Evolutionary conservation across 225 moss, liverwort and hornwort species (phyloP).

Genomic region (Sphagnum tenellum): DNA sequence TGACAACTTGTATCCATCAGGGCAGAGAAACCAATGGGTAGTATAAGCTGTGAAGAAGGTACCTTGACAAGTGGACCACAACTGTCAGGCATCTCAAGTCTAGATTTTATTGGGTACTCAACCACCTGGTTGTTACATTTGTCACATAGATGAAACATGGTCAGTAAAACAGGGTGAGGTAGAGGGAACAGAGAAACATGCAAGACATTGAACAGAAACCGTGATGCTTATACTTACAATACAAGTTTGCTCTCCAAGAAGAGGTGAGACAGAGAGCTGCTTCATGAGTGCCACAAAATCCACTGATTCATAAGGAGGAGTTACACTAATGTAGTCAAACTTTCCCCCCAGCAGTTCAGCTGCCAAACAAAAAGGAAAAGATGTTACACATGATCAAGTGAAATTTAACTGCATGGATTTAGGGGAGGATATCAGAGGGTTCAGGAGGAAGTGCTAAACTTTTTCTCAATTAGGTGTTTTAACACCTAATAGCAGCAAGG

Average conservation of each 20-base stretch:
- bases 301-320: constrained; percentile 97
- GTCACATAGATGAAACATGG: too few species aligned
- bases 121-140: constrained; percentile 34
- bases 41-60: neutral
- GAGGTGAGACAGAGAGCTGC: constrained; percentile 59
- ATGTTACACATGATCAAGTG: too few species aligned
- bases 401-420: too few species aligned
- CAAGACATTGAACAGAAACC: neutral
- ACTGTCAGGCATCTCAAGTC: constrained; percentile 71
- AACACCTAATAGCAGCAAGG: too few species aligned
- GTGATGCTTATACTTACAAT: constrained; percentile 45
- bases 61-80: constrained; percentile 79
- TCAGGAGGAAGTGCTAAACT: too few species aligned
- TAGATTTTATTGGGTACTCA: constrained; percentile 82
- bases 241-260: constrained; percentile 56
- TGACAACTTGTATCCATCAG: too few species aligned
- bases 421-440: too few species aligned
- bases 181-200: neutral
- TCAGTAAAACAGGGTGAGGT: neutral
- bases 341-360: constrained; percentile 59
- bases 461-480: too few species aligned
- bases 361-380: constrained; percentile 13
- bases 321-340: constrained; percentile 89
- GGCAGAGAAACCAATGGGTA: too few species aligned
- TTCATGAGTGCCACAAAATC: constrained; percentile 60